These are phyloP conservation scores for Trichophyton benhamiae DNA, from an alignment of 2,329 filamentous ascomycete genomes.

Conservation along the genomic window DNA sequence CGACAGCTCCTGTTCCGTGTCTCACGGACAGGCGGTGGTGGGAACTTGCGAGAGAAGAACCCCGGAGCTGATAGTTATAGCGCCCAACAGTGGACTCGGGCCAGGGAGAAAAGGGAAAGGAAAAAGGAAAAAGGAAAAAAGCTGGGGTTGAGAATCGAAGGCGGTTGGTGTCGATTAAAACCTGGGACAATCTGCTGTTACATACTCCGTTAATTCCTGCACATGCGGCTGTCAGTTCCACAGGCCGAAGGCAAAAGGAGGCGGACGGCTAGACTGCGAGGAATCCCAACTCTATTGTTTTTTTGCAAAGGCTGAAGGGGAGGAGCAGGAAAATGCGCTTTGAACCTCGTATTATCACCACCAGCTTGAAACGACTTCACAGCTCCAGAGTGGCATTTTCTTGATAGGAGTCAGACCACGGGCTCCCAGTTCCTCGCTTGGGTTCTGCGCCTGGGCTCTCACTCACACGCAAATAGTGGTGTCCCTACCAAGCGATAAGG, in stretches of 20 bases:
- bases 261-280: slow-evolving; percentile 4
- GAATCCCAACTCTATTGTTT: slow-evolving; percentile 3
- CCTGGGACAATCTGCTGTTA: slow-evolving; percentile 1
- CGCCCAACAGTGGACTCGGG: not conserved
- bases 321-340: not conserved
- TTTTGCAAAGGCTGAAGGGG: slow-evolving; percentile 2
- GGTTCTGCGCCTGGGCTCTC: not conserved
- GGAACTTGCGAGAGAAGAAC: not conserved
- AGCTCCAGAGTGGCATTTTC: not conserved
- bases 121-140: not conserved
- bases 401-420: not conserved
- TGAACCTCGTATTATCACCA: slow-evolving; percentile 2
- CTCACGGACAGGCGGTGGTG: not conserved
- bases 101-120: not conserved
- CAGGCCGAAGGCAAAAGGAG: not conserved
- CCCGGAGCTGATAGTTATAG: not conserved
- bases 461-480: too few relatives aligned
- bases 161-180: slow-evolving; percentile 1
- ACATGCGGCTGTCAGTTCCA: slow-evolving; percentile 5
- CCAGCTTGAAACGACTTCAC: not conserved
- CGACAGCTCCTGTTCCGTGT: not conserved
- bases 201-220: not conserved
- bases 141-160: slow-evolving; percentile 1
- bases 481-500: not conserved
- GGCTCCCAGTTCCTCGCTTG: slow-evolving; percentile 2